These are phyloP conservation scores for Aphanoascus verrucosus DNA, from an alignment of 2,329 filamentous ascomycete species.

Conservation along the genomic window DNA sequence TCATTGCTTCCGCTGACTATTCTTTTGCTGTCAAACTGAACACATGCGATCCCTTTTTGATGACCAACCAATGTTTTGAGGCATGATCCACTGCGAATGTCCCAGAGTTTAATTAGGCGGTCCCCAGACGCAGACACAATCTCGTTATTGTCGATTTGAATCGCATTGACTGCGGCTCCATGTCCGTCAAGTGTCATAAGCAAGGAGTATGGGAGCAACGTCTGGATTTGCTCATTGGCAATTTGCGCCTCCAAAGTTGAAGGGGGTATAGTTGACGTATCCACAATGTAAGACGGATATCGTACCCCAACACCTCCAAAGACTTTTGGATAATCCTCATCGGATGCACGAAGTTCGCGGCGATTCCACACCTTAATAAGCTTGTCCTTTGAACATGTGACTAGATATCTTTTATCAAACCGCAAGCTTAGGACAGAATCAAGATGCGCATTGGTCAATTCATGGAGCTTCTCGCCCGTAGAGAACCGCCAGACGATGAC, in stretches of 20 bases:
- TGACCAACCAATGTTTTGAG: constrained; percentile 74
- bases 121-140: constrained; percentile 94
- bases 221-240: constrained; percentile 32
- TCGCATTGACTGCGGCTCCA: constrained; percentile 85
- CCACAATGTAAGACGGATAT: constrained; percentile 46
- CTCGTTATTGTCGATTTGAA: constrained; percentile 74
- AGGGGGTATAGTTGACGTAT: constrained; percentile 36
- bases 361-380: constrained; percentile 95
- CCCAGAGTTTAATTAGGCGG: constrained; percentile 87
- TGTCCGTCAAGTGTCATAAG: constrained; percentile 76
- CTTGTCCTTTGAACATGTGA: constrained; percentile 96
- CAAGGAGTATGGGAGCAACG: constrained; percentile 57
- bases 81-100: constrained; percentile 68
- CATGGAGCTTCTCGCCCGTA: constrained; percentile 71
- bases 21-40: constrained; percentile 86
- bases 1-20: constrained; percentile 96
- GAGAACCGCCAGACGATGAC: constrained; percentile 92
- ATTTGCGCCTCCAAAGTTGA: constrained; percentile 35
- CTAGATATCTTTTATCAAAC: constrained; percentile 81
- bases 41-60: constrained; percentile 90
- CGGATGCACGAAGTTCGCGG: constrained; percentile 45
- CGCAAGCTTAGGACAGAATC: constrained; percentile 90
- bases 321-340: constrained; percentile 38
- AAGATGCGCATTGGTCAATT: constrained; percentile 63
- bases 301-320: constrained; percentile 33